Evolutionary conservation across 108 stramenopile genomes (phyloP), one percentile per base, ranked within the genome.

Genomic region (Skeletonema marinoi): DNA sequence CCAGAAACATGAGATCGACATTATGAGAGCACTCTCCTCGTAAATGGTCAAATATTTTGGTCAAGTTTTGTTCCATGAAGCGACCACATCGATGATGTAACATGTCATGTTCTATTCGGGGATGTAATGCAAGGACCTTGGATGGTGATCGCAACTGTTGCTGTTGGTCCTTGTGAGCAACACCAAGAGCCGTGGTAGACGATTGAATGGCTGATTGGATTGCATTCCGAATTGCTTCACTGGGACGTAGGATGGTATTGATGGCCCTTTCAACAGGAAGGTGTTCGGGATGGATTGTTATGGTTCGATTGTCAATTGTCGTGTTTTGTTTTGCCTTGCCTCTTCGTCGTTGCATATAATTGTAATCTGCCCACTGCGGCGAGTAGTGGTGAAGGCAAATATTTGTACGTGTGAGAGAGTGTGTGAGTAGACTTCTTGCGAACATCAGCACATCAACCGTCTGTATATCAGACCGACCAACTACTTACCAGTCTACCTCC

Each of bases 101-200:
- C 91, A 94, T 94, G 8, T 91, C 89, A 16, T 87, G 70, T 73
- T 94, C 93, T 10, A 94, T 61, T 29, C 93, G 87, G 0, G 91
- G 88, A 76, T 94, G 93, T 33, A 94, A 56, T 16, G 90, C 91
- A 4, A 64, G 32, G 17, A 64, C 11, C 25, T 39, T 35, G 17
- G 25, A 29, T 29, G 14, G 25, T 6, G 36, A 9, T 41, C 36
- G 36, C 36, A 31, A 14, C 60, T 32, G 29, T 19, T 32, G 31
- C 10, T 60, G 29, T 12, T 60, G 60, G 13, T 25, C 25, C 25
- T 25, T 25, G 25, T 25, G 25, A 25, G 25, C 25, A 25, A 25
- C 25, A 25, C 25, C 25, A 25, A 25, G 25, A 25, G 25, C 25
- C 25, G 44, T 46, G 5, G 44, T 46, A 46, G 44, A 46, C 11